Conservation (phyloP, 2,329 filamentous ascomycete species). For the Purpureocillium lavendulum region DNA sequence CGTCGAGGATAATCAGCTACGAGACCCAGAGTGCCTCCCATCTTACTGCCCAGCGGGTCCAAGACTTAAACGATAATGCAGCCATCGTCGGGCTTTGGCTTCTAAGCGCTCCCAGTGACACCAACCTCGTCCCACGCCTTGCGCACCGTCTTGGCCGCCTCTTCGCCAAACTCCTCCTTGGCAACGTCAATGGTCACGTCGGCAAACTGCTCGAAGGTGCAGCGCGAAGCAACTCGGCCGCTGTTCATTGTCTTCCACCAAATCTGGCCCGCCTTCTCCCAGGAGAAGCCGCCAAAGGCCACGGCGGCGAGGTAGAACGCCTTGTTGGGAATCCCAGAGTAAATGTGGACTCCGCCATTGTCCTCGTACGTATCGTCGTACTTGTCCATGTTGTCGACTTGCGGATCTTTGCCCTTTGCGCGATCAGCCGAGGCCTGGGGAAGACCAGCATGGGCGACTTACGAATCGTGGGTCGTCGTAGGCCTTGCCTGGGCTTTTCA, state of each 20-base stretch:
- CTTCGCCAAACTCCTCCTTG: constrained; percentile 30
- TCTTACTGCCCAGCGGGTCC: too few species aligned
- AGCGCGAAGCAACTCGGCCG: constrained; percentile 28
- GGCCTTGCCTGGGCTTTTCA: constrained; percentile 45
- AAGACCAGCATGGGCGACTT: constrained; percentile 13
- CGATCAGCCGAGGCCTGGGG: background rate
- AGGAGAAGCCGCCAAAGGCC: constrained; percentile 42
- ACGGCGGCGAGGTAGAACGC: constrained; percentile 43
- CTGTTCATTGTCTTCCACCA: constrained; percentile 43
- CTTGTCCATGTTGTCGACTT: constrained; percentile 37
- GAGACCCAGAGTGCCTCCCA: too few species aligned
- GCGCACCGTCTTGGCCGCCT: constrained; percentile 32
- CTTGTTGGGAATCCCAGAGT: constrained; percentile 49
- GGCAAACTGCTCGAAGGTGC: constrained; percentile 40
- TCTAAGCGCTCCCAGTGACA: constrained; percentile 20
- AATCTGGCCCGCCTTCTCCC: constrained; percentile 44
- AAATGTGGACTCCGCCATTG: constrained; percentile 46
- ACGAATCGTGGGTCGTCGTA: constrained; percentile 43
- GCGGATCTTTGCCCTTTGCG: constrained; percentile 40
- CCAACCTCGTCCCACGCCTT: constrained; percentile 41
- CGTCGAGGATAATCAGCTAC: too few species aligned
- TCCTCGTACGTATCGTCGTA: constrained; percentile 33
- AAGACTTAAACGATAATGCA: background rate
- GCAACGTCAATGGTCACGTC: constrained; percentile 38
- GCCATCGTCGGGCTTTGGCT: background rate